phyloP scores from a whole-genome alignment of 2,329 filamentous ascomycete genomes.

The Colletotrichum viniferum region DNA sequence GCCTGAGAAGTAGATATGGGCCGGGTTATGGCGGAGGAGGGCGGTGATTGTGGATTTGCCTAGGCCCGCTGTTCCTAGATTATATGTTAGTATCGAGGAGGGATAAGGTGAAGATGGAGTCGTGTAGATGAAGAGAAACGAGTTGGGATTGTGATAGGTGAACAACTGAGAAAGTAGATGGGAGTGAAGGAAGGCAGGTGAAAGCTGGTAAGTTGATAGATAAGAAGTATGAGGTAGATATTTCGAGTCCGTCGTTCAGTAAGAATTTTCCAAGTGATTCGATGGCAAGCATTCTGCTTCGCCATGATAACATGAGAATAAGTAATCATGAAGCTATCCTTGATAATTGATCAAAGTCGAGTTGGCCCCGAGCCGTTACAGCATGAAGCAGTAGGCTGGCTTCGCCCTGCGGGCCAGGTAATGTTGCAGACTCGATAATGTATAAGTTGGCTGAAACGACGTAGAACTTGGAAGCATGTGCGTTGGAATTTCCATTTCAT shows the following conservation, averaged over 20 bases:
- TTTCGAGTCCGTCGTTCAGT: too few species aligned
- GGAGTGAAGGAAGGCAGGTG: background rate
- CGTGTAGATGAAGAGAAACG: background rate
- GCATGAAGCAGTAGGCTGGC: too few species aligned
- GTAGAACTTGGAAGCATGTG: too few species aligned
- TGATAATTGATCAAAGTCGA: too few species aligned
- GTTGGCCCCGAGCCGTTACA: too few species aligned
- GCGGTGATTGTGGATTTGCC: constrained; percentile 10
- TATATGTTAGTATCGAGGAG: background rate
- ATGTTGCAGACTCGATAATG: too few species aligned
- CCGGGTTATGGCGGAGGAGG: constrained; percentile 43
- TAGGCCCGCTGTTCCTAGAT: constrained; percentile 12
- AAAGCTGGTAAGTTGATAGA: background rate
- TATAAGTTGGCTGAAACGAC: too few species aligned
- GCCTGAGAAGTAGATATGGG: constrained; percentile 59
- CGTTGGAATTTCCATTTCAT: background rate
- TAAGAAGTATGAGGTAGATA: background rate
- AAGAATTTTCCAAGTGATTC: background rate
- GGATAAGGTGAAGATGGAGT: too few species aligned
- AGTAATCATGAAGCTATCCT: too few species aligned
- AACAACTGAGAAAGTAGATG: accelerated
- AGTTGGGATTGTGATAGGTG: background rate
- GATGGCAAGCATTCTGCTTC: too few species aligned
- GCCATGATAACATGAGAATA: too few species aligned
- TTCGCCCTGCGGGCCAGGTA: too few species aligned